phyloP scores from a whole-genome alignment of 2,329 filamentous ascomycete species.

The Aspergillus sp. region DNA sequence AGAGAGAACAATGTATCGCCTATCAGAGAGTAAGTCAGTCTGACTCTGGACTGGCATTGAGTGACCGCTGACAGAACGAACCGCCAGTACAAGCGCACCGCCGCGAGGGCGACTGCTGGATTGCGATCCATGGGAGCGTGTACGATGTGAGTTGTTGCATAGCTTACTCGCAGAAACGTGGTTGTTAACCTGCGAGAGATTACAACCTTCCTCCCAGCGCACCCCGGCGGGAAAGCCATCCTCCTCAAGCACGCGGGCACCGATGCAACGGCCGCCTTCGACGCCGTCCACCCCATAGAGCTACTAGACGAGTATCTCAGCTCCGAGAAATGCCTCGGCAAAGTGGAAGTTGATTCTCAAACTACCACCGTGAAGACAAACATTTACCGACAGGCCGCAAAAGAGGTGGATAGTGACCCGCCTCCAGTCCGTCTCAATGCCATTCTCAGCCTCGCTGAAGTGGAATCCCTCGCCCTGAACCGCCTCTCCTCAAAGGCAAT shows the following conservation, averaged over 20 bases:
- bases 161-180: too few relatives aligned
- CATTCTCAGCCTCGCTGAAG: slow-evolving; percentile 83
- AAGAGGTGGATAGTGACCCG: too few relatives aligned
- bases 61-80: not conserved
- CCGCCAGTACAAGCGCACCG: slow-evolving; percentile 12
- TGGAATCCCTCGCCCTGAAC: slow-evolving; percentile 77
- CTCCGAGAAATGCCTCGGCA: slow-evolving; percentile 72
- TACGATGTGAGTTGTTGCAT: slow-evolving; percentile 23
- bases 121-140: slow-evolving; percentile 28
- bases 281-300: slow-evolving; percentile 85
- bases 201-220: slow-evolving; percentile 69
- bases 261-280: slow-evolving; percentile 90
- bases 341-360: slow-evolving; percentile 36
- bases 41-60: not conserved
- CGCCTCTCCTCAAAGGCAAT: slow-evolving; percentile 80
- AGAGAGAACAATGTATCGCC: not conserved
- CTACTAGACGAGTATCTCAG: slow-evolving; percentile 80
- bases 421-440: slow-evolving; percentile 47
- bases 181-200: too few relatives aligned
- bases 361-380: too few relatives aligned
- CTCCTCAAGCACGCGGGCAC: slow-evolving; percentile 83
- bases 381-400: not conserved
- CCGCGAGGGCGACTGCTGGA: slow-evolving; percentile 22
- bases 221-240: slow-evolving; percentile 82
- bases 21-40: not conserved